A percentile compares a stretch with the other conserved stretches of the same genome.
Conservation (phyloP, 495 filamentous ascomycete genomes). For the Daldinia grandis region DNA sequence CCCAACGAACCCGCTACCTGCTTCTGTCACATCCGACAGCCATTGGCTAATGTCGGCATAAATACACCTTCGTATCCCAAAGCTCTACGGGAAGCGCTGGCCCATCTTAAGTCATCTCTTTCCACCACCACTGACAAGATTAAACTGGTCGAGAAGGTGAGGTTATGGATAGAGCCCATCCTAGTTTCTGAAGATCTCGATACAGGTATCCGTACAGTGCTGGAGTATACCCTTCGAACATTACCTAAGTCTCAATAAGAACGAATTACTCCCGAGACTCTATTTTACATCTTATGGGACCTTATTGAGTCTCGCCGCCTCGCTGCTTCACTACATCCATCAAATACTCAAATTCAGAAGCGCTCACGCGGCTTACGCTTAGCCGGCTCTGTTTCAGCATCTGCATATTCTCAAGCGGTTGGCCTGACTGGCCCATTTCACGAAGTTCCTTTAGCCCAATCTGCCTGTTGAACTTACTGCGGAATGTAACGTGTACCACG, state of each 20-base stretch:
- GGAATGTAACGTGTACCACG: slow-evolving; percentile 86
- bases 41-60: slow-evolving; percentile 69
- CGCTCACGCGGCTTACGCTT: slow-evolving; percentile 81
- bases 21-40: slow-evolving; percentile 75
- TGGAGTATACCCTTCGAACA: slow-evolving; percentile 63
- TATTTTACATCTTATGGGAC: not conserved
- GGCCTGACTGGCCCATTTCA: slow-evolving; percentile 63
- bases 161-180: slow-evolving; percentile 66
- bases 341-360: slow-evolving; percentile 83
- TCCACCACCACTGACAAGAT: slow-evolving; percentile 53
- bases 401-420: slow-evolving; percentile 80
- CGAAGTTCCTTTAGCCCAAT: slow-evolving; percentile 80
- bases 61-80: slow-evolving; percentile 75
- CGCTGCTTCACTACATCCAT: slow-evolving; percentile 60
- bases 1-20: slow-evolving; percentile 66
- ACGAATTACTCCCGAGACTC: not conserved
- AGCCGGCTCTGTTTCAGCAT: slow-evolving; percentile 79
- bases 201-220: slow-evolving; percentile 69
- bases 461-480: slow-evolving; percentile 76
- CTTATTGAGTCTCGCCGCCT: slow-evolving; percentile 38
- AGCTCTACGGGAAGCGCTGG: slow-evolving; percentile 70
- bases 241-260: slow-evolving; percentile 34
- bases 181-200: slow-evolving; percentile 68
- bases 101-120: slow-evolving; percentile 61
- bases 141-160: slow-evolving; percentile 63